A percentile compares a stretch with the other conserved stretches of the same genome.
Conservation (phyloP, 2,329 filamentous ascomycete species). For the Onygenales sp. region DNA sequence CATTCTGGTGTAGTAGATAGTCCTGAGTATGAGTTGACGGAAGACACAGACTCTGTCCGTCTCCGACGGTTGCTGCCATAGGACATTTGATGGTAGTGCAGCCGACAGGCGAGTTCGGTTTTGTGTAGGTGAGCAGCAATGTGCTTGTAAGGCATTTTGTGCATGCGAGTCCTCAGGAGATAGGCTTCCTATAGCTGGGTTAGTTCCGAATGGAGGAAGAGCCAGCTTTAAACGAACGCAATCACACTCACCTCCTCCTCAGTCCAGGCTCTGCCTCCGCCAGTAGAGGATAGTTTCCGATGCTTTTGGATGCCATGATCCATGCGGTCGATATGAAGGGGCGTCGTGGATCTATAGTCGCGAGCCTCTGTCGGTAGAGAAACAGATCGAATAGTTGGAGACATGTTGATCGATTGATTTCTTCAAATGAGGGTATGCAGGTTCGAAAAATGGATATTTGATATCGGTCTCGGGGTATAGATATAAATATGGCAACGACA, state of each 20-base stretch:
- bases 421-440: neutral
- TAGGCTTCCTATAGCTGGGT: slow-evolving; percentile 57
- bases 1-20: slow-evolving; percentile 21
- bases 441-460: neutral
- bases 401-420: slow-evolving; percentile 6
- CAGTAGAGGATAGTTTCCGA: slow-evolving; percentile 59
- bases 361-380: slow-evolving; percentile 3
- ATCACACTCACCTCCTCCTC: slow-evolving; percentile 62
- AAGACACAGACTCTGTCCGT: slow-evolving; percentile 61
- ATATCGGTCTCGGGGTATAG: neutral
- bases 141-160: slow-evolving; percentile 88
- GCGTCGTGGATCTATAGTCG: slow-evolving; percentile 29
- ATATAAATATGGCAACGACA: neutral
- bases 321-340: slow-evolving; percentile 47
- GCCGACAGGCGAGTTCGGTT: slow-evolving; percentile 75
- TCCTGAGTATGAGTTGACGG: slow-evolving; percentile 35
- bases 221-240: neutral
- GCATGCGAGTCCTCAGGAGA: slow-evolving; percentile 70
- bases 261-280: slow-evolving; percentile 72
- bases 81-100: slow-evolving; percentile 79
- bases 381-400: slow-evolving; percentile 5
- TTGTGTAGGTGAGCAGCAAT: slow-evolving; percentile 79
- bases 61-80: slow-evolving; percentile 74
- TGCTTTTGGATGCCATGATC: slow-evolving; percentile 55
- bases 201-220: neutral